A percentile compares a stretch with the other conserved stretches of the same genome.
These are phyloP conservation scores for Chrysochromulina tobinii DNA, from an alignment of 78 protist genomes.

Conservation along the genomic window DNA sequence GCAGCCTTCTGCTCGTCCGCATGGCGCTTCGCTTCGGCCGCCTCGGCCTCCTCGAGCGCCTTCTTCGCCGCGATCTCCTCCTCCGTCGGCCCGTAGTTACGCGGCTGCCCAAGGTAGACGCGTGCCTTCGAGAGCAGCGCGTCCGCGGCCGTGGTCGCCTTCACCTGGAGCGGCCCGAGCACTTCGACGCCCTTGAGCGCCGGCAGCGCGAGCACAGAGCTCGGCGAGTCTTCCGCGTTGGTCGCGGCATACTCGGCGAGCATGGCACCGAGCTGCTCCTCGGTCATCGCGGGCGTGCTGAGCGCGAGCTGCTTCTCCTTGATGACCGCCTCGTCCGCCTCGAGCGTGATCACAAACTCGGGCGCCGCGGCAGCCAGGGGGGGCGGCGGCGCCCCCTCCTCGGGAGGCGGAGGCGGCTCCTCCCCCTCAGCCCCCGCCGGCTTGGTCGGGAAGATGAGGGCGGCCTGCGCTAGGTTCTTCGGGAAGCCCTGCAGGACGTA, in stretches of 20 bases:
- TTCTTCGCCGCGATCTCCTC: not conserved
- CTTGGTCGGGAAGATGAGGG: not conserved
- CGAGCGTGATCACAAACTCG: slow-evolving; percentile 40
- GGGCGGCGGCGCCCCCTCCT: not conserved
- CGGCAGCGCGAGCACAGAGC: not conserved
- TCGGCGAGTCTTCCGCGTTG: slow-evolving; percentile 11
- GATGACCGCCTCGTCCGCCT: slow-evolving; percentile 4
- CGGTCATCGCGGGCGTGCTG: not conserved
- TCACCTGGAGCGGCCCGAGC: not conserved
- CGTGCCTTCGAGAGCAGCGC: not conserved
- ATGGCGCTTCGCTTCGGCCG: not conserved
- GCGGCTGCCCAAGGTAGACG: slow-evolving; percentile 46
- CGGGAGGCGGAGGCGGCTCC: not conserved
- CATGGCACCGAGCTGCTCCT: not conserved
- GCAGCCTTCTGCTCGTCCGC: not conserved
- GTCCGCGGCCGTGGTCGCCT: not conserved
- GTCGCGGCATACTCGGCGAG: not conserved
- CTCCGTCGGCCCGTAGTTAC: slow-evolving; percentile 55
- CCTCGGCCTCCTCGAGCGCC: not conserved
- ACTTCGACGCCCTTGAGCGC: not conserved
- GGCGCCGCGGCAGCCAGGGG: not conserved
- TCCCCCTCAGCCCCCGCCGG: slow-evolving; percentile 6
- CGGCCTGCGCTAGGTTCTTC: slow-evolving; percentile 27
- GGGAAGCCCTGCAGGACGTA: slow-evolving; percentile 73
- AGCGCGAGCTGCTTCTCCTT: not conserved